Base-by-base conservation (phyloP, 2,329 filamentous ascomycete genomes). In the Shiraia sp. region DNA sequence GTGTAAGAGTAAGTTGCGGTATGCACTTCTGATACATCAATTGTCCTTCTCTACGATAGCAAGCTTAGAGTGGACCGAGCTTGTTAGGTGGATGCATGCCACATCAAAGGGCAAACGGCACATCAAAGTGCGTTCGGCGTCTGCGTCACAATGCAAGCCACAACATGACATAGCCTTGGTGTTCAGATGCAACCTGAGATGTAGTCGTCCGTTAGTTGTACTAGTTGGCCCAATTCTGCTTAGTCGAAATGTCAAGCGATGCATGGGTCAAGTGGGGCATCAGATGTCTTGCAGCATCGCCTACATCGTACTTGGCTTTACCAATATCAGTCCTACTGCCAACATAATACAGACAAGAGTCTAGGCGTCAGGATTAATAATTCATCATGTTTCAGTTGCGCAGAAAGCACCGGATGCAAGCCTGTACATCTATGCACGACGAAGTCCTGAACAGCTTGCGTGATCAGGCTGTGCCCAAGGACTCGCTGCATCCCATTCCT, bases 391-490 rank as follows among this genome's bases (percentile, higher is more conserved):
- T 5, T 6, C n/a, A 3, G 13, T 36, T 15, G 14, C 13, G 24
- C 25, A 28, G 10, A 23, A 13, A 10, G 6, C 10, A 44, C 34
- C 32, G 40, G 36, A 50, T 28, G 19, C 32, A 26, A 40, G 31
- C 27, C 44, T 27, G 36, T 26, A 15, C 16, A 30, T 23, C 32
- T 34, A 51, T 48, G 37, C 30, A 34, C 31, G 30, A 35, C 24
- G 14, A 38, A 33, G 30, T 26, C 33, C 6, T 24, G 22, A 24
- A 34, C 38, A 35, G 27, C 15, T 14, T 24, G 30, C 34, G 19
- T 31, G 30, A 38, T 15, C 44, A 48, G 48, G 45, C 43, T 55
- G 47, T 30, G 38, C 32, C 28, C 13, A 43, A 40, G 40, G 17
- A 33, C 37, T 37, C 25, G 29, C 24, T 22, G n/a, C n/a, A 32